These are phyloP conservation scores for Magnolia changhungtana DNA, from an alignment of 164 flowering plant genomes.

Conservation along the genomic window DNA sequence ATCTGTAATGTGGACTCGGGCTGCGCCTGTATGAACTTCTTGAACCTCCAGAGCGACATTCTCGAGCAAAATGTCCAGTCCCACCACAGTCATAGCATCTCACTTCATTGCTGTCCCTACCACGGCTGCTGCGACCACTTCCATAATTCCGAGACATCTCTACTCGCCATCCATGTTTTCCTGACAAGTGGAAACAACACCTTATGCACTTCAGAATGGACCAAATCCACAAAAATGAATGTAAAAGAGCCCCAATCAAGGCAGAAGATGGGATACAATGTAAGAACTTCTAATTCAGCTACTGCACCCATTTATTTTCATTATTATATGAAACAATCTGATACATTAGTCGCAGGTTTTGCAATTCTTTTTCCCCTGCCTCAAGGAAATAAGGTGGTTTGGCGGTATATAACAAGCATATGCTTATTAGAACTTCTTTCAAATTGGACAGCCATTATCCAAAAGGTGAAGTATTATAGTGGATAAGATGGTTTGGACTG, in stretches of 20 bases:
- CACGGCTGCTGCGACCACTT: conserved; percentile 55
- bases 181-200: conserved; percentile 23
- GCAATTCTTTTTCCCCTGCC: too few species aligned
- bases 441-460: background rate
- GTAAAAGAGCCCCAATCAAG: background rate
- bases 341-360: too few species aligned
- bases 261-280: background rate
- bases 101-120: conserved; percentile 68
- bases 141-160: conserved; percentile 80
- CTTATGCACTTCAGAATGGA: background rate
- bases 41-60: conserved; percentile 46
- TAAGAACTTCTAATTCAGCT: background rate
- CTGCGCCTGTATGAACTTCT: conserved; percentile 55
- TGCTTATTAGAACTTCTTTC: background rate
- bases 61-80: conserved; percentile 93
- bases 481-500: background rate
- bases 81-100: conserved; percentile 96
- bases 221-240: background rate
- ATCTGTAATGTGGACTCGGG: conserved; percentile 45
- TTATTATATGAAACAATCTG: background rate
- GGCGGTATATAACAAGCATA: background rate
- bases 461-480: background rate
- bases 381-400: too few species aligned
- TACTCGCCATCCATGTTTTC: conserved; percentile 94
- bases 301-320: background rate